Conservation (phyloP, 441 rosid species). For the Brassica balearica region DNA sequence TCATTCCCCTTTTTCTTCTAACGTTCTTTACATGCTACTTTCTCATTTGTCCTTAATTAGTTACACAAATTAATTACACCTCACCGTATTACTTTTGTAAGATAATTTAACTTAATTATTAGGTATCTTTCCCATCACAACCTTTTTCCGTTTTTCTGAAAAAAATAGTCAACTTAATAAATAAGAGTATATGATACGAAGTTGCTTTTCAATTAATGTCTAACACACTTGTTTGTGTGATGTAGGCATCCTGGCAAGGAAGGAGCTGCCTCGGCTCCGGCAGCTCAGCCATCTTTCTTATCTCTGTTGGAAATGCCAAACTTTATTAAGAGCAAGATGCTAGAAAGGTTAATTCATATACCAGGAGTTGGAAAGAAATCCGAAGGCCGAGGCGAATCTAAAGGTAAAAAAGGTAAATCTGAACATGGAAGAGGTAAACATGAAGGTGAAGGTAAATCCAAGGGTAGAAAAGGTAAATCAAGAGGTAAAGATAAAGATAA, state of each 20-base stretch:
- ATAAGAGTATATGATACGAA: neutral
- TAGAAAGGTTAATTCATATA: neutral
- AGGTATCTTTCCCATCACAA: too few relatives aligned
- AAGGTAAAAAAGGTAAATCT: neutral
- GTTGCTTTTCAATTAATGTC: neutral
- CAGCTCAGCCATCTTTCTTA: neutral
- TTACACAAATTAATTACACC: neutral
- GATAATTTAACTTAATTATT: neutral
- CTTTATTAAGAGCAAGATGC: neutral
- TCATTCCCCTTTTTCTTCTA: neutral
- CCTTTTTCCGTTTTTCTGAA: neutral
- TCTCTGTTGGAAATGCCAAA: neutral
- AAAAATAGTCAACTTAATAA: neutral
- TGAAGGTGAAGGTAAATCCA: too few relatives aligned
- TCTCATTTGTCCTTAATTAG: neutral
- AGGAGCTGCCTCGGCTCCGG: neutral
- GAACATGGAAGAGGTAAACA: neutral
- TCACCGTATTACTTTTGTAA: neutral
- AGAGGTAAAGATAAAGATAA: too few relatives aligned
- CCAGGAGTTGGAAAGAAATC: neutral
- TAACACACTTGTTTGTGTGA: constrained; percentile 19
- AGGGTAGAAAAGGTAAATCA: too few relatives aligned
- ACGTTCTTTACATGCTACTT: neutral
- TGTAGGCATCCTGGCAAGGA: constrained; percentile 11
- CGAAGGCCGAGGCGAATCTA: neutral